Evolutionary conservation across 768 basidiomycete species (phyloP).

Genomic region (Lentinula raphanica): DNA sequence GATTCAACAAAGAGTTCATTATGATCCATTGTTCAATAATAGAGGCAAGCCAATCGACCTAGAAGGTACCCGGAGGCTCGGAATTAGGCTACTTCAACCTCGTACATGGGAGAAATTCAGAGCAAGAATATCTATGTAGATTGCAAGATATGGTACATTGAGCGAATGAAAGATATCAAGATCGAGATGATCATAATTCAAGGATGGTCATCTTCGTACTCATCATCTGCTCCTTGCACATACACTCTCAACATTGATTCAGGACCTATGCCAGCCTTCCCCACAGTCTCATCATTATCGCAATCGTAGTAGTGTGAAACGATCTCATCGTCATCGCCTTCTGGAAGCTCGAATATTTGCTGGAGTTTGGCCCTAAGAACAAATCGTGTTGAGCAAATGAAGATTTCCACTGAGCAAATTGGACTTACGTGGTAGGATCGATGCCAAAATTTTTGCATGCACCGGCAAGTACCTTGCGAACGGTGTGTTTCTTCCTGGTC

Average conservation of each 20-base stretch:
- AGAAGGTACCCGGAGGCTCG: too few relatives aligned
- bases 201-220: neutral
- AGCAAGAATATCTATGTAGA: too few relatives aligned
- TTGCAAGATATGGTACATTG: too few relatives aligned
- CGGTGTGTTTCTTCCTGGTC: conserved; percentile 3
- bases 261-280: neutral
- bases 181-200: too few relatives aligned
- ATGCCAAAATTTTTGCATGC: conserved; percentile 3
- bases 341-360: neutral
- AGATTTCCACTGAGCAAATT: neutral
- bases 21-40: neutral
- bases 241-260: neutral
- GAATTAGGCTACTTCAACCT: too few relatives aligned
- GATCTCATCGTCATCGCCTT: neutral
- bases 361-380: neutral
- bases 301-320: neutral
- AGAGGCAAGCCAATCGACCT: neutral
- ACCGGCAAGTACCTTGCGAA: neutral
- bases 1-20: too few relatives aligned
- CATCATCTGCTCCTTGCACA: neutral
- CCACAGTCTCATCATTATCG: neutral
- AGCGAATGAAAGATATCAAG: too few relatives aligned
- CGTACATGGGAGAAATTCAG: too few relatives aligned
- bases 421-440: neutral
- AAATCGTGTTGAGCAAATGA: neutral